A percentile compares a stretch with the other conserved stretches of the same genome.
Conservation (phyloP, 202 grass and related monocot species). For the Zoysia matrella region DNA sequence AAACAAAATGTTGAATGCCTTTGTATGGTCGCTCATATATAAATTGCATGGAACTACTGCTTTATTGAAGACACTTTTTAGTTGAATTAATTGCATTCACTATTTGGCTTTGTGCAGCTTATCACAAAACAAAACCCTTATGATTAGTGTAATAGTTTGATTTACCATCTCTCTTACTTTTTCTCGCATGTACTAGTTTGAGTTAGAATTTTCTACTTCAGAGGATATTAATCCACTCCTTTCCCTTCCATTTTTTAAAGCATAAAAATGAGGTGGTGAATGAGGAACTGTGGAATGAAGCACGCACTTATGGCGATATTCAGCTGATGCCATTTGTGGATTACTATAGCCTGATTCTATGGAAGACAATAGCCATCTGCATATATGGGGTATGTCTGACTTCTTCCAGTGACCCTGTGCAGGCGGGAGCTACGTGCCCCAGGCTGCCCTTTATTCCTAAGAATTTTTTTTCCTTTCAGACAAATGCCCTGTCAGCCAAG, state of each 20-base stretch:
- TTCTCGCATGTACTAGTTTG: constrained; percentile 17
- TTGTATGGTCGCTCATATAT: not conserved
- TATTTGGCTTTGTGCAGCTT: not conserved
- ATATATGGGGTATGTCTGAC: constrained; percentile 78
- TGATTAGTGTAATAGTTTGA: not conserved
- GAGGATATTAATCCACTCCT: constrained; percentile 23
- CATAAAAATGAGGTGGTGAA: constrained; percentile 95
- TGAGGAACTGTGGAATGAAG: constrained; percentile 97
- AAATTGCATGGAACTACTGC: constrained; percentile 1
- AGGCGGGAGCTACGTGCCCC: too few species aligned
- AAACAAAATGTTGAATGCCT: constrained; percentile 18
- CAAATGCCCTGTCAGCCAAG: constrained; percentile 74
- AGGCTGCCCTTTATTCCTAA: constrained; percentile 28
- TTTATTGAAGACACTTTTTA: not conserved
- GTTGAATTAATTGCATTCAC: constrained; percentile 8
- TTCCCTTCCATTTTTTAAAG: constrained; percentile 51
- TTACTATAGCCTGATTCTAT: constrained; percentile 92
- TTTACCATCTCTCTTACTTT: not conserved
- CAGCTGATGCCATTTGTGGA: constrained; percentile 96
- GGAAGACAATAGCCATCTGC: constrained; percentile 97
- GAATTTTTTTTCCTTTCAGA: constrained; percentile 47
- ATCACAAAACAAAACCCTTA: not conserved
- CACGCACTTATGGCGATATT: constrained; percentile 85
- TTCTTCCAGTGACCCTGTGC: not conserved
- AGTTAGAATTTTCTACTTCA: constrained; percentile 25